A percentile compares a stretch with the other conserved stretches of the same genome.
These are phyloP conservation scores for Hylodesmum podocarpum DNA, from an alignment of 306 rosid species.

Conservation along the genomic window DNA sequence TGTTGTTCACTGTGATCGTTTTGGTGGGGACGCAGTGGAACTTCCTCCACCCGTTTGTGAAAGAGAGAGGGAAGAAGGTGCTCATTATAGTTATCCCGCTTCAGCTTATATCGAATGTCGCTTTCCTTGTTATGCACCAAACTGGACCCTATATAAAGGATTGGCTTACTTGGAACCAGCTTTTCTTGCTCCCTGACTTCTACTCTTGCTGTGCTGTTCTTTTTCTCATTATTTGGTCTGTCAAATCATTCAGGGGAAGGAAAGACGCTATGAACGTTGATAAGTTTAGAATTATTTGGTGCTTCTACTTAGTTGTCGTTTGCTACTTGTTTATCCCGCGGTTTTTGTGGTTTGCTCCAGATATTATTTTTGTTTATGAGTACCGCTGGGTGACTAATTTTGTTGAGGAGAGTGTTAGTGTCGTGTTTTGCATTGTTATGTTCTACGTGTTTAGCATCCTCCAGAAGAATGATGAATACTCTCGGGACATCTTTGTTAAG, in stretches of 20 bases:
- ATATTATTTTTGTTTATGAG: slow-evolving; percentile 62
- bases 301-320: slow-evolving; percentile 66
- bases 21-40: neutral
- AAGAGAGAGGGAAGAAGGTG: neutral
- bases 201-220: neutral
- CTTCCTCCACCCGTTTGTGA: neutral
- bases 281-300: slow-evolving; percentile 67
- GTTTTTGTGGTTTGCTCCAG: slow-evolving; percentile 63
- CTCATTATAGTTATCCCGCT: neutral
- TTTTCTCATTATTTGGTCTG: neutral
- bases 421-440: slow-evolving; percentile 59
- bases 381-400: slow-evolving; percentile 80
- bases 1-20: neutral
- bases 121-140: neutral
- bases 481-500: slow-evolving; percentile 69
- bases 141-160: too few species aligned
- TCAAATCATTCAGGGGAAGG: neutral
- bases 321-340: slow-evolving; percentile 71
- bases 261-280: slow-evolving; percentile 57
- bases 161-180: neutral
- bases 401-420: slow-evolving; percentile 69
- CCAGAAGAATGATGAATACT: slow-evolving; percentile 60
- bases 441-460: slow-evolving; percentile 79
- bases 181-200: neutral
- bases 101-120: neutral